Conservation (phyloP, 2,329 filamentous ascomycete genomes). For the Akanthomyces uredinophilus region DNA sequence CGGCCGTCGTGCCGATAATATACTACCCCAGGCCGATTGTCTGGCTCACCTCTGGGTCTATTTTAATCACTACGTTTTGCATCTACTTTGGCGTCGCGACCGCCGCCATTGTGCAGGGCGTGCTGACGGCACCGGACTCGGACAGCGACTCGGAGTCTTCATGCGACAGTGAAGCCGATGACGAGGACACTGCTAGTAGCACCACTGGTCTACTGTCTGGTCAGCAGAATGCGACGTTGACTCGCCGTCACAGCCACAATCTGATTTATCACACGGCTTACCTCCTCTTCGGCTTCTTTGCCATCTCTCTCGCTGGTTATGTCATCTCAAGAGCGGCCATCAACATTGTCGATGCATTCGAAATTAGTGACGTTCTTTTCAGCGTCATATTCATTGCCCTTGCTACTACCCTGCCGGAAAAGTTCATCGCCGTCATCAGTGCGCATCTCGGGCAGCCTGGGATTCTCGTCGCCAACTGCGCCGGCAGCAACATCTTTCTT, state of each 20-base stretch:
- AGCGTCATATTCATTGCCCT: constrained; percentile 44
- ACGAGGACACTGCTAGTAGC: constrained; percentile 18
- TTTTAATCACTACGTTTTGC: constrained; percentile 38
- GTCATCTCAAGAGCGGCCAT: constrained; percentile 43
- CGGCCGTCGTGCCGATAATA: constrained; percentile 30
- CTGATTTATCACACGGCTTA: constrained; percentile 23
- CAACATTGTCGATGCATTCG: constrained; percentile 35
- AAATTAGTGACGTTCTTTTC: constrained; percentile 41
- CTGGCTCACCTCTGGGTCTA: constrained; percentile 30
- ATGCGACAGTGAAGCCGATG: constrained; percentile 20
- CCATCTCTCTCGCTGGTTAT: constrained; percentile 43
- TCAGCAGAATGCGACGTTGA: not conserved
- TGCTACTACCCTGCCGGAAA: constrained; percentile 50
- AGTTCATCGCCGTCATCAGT: constrained; percentile 45
- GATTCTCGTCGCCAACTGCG: constrained; percentile 48
- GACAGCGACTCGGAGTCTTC: constrained; percentile 27
- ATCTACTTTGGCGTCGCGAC: constrained; percentile 40
- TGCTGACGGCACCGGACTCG: constrained; percentile 32
- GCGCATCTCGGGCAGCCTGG: constrained; percentile 41
- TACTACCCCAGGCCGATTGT: constrained; percentile 13
- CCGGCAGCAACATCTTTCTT: constrained; percentile 51
- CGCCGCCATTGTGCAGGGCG: constrained; percentile 40
- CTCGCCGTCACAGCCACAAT: not conserved
- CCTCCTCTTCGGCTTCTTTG: constrained; percentile 40
- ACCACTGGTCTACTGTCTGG: not conserved